Evolutionary conservation across 345 rosid genomes (phyloP).

Genomic region (Atalantia buxifolia): DNA sequence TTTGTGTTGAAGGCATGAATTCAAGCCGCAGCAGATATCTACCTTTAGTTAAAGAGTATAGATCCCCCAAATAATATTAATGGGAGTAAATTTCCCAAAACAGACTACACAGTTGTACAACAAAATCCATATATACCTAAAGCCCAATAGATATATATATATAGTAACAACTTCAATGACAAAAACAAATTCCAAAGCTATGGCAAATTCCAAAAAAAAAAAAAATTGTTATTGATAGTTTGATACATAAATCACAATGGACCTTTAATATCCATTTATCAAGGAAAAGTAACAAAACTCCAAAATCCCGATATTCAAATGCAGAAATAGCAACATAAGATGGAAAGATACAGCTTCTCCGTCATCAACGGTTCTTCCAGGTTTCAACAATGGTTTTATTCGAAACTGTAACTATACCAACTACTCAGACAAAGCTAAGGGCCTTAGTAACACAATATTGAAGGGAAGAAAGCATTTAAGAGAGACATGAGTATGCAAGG

Average conservation of each 20-base stretch:
- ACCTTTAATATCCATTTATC: not conserved
- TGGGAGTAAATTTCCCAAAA: too few relatives aligned
- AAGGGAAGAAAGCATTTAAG: constrained; percentile 29
- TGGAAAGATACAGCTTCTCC: constrained; percentile 11
- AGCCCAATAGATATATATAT: too few relatives aligned
- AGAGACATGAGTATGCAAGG: constrained; percentile 92
- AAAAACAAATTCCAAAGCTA: too few relatives aligned
- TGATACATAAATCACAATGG: not conserved
- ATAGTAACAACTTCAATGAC: too few relatives aligned
- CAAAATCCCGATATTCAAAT: constrained; percentile 3
- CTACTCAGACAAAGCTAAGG: not conserved
- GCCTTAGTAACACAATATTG: not conserved
- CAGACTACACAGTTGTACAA: too few relatives aligned
- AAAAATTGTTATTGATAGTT: too few relatives aligned
- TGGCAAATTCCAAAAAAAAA: too few relatives aligned
- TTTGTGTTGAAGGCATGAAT: too few relatives aligned
- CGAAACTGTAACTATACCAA: constrained; percentile 19
- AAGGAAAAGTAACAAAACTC: not conserved
- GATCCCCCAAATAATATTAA: too few relatives aligned
- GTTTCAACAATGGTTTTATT: constrained; percentile 30
- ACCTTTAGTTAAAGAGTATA: too few relatives aligned
- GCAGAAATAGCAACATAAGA: not conserved
- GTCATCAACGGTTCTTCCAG: constrained; percentile 4
- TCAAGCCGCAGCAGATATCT: too few relatives aligned
- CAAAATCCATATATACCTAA: too few relatives aligned